Percentiles rank a stretch among this genome's conserved stretches.
phyloP scores from a whole-genome alignment of 371 early-diverging fungal species.

The Mucor saturninus region DNA sequence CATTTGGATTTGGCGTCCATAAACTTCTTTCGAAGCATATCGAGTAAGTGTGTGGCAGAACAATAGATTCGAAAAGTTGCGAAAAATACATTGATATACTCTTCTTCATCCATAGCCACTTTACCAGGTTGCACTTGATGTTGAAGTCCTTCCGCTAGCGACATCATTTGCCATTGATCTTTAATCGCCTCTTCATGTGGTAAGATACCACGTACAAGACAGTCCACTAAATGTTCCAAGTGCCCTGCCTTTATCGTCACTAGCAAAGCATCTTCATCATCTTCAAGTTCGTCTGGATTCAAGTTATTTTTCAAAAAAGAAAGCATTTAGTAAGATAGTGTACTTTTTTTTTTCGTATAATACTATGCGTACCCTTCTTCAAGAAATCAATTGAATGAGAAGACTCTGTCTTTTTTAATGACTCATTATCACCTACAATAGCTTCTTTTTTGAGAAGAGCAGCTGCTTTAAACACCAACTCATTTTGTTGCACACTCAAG shows the following conservation, averaged over 20 bases:
- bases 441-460: slow-evolving; percentile 20
- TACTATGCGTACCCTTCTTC: slow-evolving; percentile 11
- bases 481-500: slow-evolving; percentile 23
- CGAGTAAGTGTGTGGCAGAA: slow-evolving; percentile 50
- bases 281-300: neutral
- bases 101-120: slow-evolving; percentile 49
- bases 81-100: slow-evolving; percentile 57
- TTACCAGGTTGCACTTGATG: slow-evolving; percentile 9
- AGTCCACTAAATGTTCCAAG: slow-evolving; percentile 57
- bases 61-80: slow-evolving; percentile 64
- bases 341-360: neutral
- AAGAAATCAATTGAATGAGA: slow-evolving; percentile 15
- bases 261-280: slow-evolving; percentile 14
- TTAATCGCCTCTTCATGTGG: slow-evolving; percentile 41
- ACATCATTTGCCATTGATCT: slow-evolving; percentile 49
- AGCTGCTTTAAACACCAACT: slow-evolving; percentile 35
- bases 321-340: neutral
- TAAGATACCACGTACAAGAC: slow-evolving; percentile 56
- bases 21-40: slow-evolving; percentile 53
- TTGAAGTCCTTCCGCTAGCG: slow-evolving; percentile 26
- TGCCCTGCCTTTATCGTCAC: slow-evolving; percentile 59
- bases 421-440: neutral
- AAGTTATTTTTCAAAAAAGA: neutral
- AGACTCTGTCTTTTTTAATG: slow-evolving; percentile 11
- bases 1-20: slow-evolving; percentile 33